phyloP scores from a whole-genome alignment of 2,329 filamentous ascomycete species.

The Calonectria leucothoes region DNA sequence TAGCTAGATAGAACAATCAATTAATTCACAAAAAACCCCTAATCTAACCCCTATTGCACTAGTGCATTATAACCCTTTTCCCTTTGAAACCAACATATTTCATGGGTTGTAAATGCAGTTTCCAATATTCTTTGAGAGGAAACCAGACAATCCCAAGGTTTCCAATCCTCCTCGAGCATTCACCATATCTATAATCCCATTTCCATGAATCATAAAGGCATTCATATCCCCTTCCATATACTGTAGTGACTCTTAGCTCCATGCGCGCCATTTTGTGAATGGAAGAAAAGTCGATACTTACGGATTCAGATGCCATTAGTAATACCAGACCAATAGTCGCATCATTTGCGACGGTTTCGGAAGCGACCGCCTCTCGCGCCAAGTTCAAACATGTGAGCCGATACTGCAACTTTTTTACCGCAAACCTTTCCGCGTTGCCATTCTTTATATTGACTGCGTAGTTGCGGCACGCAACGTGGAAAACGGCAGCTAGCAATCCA shows the following conservation, averaged over 20 bases:
- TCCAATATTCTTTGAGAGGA: conserved; percentile 8
- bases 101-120: neutral
- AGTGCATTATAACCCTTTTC: too few species aligned
- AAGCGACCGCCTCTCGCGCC: neutral
- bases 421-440: neutral
- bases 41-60: too few species aligned
- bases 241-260: neutral
- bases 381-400: neutral
- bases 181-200: conserved; percentile 4
- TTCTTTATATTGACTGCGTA: conserved; percentile 25
- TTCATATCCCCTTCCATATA: conserved; percentile 8
- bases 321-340: conserved; percentile 8
- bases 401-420: conserved; percentile 10
- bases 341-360: conserved; percentile 1
- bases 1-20: too few species aligned
- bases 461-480: conserved; percentile 32
- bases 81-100: neutral
- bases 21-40: too few species aligned
- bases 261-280: neutral
- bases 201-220: neutral
- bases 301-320: conserved; percentile 18
- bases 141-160: neutral
- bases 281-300: neutral
- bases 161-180: neutral
- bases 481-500: conserved; percentile 28